Conservation (phyloP, 2,329 filamentous ascomycete species). For the Neonectria magnoliae region DNA sequence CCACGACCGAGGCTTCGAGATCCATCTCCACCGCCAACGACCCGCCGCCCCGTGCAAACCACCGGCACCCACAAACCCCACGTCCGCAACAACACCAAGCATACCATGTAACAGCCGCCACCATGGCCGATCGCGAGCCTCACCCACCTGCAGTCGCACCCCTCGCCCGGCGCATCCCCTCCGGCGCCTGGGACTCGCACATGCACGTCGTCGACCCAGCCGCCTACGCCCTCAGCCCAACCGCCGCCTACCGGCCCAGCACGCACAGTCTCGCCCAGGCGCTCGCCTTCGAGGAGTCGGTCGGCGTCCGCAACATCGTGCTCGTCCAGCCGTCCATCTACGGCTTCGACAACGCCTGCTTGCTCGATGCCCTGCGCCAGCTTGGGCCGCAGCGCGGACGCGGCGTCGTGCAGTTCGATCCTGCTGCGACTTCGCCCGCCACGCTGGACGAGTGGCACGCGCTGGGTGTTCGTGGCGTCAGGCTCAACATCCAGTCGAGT, state of each 20-base stretch:
- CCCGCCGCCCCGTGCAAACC: conserved; percentile 5
- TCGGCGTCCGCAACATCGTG: conserved; percentile 66
- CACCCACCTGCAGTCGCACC: not conserved
- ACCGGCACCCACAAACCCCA: not conserved
- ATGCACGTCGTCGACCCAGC: conserved; percentile 70
- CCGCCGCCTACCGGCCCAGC: conserved; percentile 62
- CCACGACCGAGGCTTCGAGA: not conserved
- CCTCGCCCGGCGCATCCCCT: conserved; percentile 47
- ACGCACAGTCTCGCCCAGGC: conserved; percentile 62
- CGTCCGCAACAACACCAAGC: not conserved
- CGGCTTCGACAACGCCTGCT: conserved; percentile 67
- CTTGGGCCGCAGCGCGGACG: conserved; percentile 61
- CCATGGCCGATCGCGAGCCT: conserved; percentile 10
- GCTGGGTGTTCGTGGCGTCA: conserved; percentile 67
- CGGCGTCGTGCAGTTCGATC: conserved; percentile 67
- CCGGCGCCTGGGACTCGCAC: conserved; percentile 67
- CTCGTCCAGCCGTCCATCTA: conserved; percentile 72
- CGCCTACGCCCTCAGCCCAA: conserved; percentile 57
- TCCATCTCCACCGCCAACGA: conserved; percentile 13
- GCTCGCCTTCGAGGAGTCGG: conserved; percentile 57
- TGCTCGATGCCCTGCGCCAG: conserved; percentile 62
- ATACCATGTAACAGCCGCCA: conserved; percentile 11
- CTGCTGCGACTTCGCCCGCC: conserved; percentile 47
- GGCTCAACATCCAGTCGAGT: conserved; percentile 67
- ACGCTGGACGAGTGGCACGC: conserved; percentile 63